phyloP scores from a whole-genome alignment of 805 yeast species.

The Alloascoidea hylecoeti region DNA sequence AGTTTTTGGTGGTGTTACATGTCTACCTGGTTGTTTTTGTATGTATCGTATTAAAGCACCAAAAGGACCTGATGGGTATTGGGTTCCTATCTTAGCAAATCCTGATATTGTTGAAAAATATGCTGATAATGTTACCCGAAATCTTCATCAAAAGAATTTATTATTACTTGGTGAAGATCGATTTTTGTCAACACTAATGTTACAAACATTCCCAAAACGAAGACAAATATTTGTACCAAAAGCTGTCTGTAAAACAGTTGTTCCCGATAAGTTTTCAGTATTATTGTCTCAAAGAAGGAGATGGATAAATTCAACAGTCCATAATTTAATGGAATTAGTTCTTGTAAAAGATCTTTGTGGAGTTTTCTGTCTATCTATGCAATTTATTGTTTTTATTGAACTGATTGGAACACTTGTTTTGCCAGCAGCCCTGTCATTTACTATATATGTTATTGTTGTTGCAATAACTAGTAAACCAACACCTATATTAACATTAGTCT shows the following conservation, averaged over 20 bases:
- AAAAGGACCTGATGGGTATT: slow-evolving; percentile 39
- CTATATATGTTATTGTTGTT: slow-evolving; percentile 29
- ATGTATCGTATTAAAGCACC: slow-evolving; percentile 42
- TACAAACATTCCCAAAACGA: slow-evolving; percentile 39
- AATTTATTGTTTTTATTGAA: slow-evolving; percentile 41
- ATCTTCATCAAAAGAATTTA: slow-evolving; percentile 45
- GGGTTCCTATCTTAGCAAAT: slow-evolving; percentile 59
- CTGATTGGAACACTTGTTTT: slow-evolving; percentile 44
- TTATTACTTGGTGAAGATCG: slow-evolving; percentile 51
- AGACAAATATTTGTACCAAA: slow-evolving; percentile 40
- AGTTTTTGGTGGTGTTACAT: slow-evolving; percentile 48
- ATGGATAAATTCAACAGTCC: slow-evolving; percentile 57
- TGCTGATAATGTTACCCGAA: slow-evolving; percentile 38
- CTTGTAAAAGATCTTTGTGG: slow-evolving; percentile 50
- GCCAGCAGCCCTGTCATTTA: slow-evolving; percentile 39
- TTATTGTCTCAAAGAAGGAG: slow-evolving; percentile 52
- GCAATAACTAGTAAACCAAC: slow-evolving; percentile 44
- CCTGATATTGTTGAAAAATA: slow-evolving; percentile 52
- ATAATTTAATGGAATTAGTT: slow-evolving; percentile 43
- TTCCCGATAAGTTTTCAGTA: slow-evolving; percentile 41
- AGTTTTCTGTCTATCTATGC: slow-evolving; percentile 51
- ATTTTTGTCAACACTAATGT: slow-evolving; percentile 38
- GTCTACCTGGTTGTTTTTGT: slow-evolving; percentile 53
- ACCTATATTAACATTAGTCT: slow-evolving; percentile 39
- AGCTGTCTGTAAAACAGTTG: slow-evolving; percentile 45